phyloP scores from a whole-genome alignment of 139 green algal species.

The Diplosphaera chodatii region DNA sequence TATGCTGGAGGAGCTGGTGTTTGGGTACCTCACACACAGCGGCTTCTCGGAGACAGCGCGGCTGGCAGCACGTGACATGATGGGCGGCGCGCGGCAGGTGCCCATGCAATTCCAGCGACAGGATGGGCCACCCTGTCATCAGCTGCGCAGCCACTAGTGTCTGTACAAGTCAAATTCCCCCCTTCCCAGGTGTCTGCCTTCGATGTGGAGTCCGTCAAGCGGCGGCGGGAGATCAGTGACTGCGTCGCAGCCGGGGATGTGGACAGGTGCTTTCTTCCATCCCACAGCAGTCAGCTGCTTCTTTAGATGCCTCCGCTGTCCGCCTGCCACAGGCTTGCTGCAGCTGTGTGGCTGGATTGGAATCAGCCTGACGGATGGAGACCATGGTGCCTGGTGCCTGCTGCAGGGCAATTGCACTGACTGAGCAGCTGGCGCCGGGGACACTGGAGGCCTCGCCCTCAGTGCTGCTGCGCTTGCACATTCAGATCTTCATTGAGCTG shows the following conservation, averaged over 20 bases:
- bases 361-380: too few species aligned
- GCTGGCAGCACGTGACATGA: slow-evolving; percentile 48
- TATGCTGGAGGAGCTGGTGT: slow-evolving; percentile 54
- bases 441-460: slow-evolving; percentile 32
- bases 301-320: too few species aligned
- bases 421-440: slow-evolving; percentile 25
- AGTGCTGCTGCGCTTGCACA: slow-evolving; percentile 49
- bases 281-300: too few species aligned
- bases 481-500: slow-evolving; percentile 63
- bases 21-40: slow-evolving; percentile 62
- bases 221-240: background rate
- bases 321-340: too few species aligned
- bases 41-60: slow-evolving; percentile 47
- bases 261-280: slow-evolving; percentile 5
- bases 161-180: too few species aligned
- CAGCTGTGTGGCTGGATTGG: too few species aligned
- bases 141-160: too few species aligned
- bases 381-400: too few species aligned
- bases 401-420: slow-evolving; percentile 23
- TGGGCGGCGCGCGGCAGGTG: slow-evolving; percentile 21
- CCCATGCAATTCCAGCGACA: too few species aligned
- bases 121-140: too few species aligned
- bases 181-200: slow-evolving; percentile 20
- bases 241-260: slow-evolving; percentile 21
- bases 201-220: slow-evolving; percentile 10